phyloP scores from a whole-genome alignment of 768 basidiomycete genomes.

The Piloderma croceum region DNA sequence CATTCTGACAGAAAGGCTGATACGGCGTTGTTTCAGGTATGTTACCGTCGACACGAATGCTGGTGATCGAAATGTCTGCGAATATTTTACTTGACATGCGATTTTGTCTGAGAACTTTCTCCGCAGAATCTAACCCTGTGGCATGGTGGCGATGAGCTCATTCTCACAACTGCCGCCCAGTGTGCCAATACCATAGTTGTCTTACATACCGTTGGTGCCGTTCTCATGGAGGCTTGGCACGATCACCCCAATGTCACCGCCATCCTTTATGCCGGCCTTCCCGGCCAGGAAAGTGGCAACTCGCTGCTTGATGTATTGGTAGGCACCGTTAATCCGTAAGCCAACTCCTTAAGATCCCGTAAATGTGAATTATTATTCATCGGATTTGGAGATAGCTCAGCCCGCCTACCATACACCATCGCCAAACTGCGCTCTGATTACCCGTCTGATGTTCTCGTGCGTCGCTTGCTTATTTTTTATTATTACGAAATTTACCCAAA shows the following conservation, averaged over 20 bases:
- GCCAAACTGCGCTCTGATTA: constrained; percentile 54
- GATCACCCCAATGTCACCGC: constrained; percentile 70
- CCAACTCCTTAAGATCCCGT: neutral
- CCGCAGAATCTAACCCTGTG: constrained; percentile 31
- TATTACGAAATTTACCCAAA: neutral
- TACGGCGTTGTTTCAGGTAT: constrained; percentile 15
- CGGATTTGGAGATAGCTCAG: constrained; percentile 47
- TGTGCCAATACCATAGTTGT: constrained; percentile 72
- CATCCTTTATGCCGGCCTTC: constrained; percentile 60
- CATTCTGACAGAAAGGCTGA: too few relatives aligned
- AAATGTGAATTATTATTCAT: neutral
- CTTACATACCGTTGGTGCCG: constrained; percentile 55
- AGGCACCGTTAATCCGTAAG: constrained; percentile 53
- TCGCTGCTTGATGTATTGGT: constrained; percentile 66
- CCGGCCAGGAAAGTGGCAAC: constrained; percentile 67
- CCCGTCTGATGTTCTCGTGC: constrained; percentile 28
- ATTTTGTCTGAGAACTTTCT: constrained; percentile 9
- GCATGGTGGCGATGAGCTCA: constrained; percentile 31
- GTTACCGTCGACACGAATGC: constrained; percentile 24
- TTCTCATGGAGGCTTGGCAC: constrained; percentile 62
- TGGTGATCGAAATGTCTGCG: constrained; percentile 6
- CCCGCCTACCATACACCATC: constrained; percentile 69
- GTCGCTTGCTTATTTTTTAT: neutral
- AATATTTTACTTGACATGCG: neutral
- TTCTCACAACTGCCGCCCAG: constrained; percentile 30